Percentiles rank a stretch among this genome's conserved stretches.
Conservation (phyloP, 768 basidiomycete genomes). For the Rhodotorula graminis region DNA sequence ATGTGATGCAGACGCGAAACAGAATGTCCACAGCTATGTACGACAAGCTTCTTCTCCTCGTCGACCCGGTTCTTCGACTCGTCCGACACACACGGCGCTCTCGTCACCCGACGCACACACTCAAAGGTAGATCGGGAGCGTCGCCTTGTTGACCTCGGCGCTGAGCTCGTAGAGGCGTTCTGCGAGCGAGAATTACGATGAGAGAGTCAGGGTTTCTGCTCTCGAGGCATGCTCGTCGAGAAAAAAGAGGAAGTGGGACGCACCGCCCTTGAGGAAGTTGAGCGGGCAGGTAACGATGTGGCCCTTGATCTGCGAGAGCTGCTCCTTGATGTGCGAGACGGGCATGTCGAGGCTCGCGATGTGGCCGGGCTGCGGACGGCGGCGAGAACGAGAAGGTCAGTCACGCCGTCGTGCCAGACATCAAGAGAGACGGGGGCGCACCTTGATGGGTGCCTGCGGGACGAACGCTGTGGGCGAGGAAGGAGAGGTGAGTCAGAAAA, state of each 20-base stretch:
- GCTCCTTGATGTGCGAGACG: slow-evolving; percentile 33
- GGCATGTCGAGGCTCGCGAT: slow-evolving; percentile 25
- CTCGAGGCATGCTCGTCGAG: not conserved
- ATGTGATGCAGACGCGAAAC: too few species aligned
- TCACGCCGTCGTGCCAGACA: too few species aligned
- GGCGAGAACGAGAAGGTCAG: not conserved
- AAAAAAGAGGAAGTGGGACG: not conserved
- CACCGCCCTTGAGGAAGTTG: slow-evolving; percentile 35
- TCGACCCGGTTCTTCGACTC: too few species aligned
- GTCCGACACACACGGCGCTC: too few species aligned
- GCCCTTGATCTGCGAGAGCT: slow-evolving; percentile 34
- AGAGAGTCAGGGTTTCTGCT: not conserved
- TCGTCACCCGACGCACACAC: too few species aligned
- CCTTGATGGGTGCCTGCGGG: slow-evolving; percentile 33
- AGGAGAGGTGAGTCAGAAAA: not conserved
- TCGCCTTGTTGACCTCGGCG: slow-evolving; percentile 28
- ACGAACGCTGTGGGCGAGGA: slow-evolving; percentile 11
- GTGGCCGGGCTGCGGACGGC: slow-evolving; percentile 20
- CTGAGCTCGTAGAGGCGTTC: slow-evolving; percentile 16
- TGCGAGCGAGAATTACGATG: not conserved
- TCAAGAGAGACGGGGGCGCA: not conserved
- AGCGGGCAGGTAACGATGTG: slow-evolving; percentile 40
- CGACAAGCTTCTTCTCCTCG: too few species aligned
- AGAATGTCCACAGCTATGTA: too few species aligned
- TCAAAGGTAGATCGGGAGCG: slow-evolving; percentile 7